Evolutionary conservation across 192 early-diverging fungal species (phyloP), one percentile per base, ranked within the genome.

Genomic region (Podila verticillata): DNA sequence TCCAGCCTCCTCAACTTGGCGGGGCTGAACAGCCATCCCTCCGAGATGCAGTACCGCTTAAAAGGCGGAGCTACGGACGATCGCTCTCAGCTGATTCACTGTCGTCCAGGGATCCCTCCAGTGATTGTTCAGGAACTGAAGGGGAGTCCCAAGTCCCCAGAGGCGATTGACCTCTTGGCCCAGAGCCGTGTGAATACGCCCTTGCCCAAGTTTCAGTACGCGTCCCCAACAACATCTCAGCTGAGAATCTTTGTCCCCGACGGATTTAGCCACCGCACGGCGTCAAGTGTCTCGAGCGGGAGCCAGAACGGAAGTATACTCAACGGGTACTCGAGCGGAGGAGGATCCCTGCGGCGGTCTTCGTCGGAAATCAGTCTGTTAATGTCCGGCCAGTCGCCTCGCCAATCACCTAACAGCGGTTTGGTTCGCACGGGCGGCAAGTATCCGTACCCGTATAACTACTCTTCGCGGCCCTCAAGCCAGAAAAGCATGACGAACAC

Each of bases 221-320:
- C 77, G 0, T 80, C 77, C 15, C 77, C 77, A 2, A 80, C 69
- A 22, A 49, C 61, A 15, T 80, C 77, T 4, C 77, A 80, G 59
- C 63, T 80, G n/a, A 64, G 61, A 5, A 72, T 80, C 36, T 54
- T 80, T 63, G 70, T 80, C n/a, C 70, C 77, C 0, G 77, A 80
- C 10, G 56, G 12, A 4, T 47, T 57, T 19, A 54, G 24, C 13
- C 29, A 32, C n/a, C 26, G 39, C 56, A 8, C 24, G 39, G 32
- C 51, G 48, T 57, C 49, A 32, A 61, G 19, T 17, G 34, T 62
- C 12, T 57, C 63, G 12, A 63, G 65, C 22, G 63, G 64, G 1
- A 65, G 67, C 13, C 75, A 29, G 15, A 35, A 57, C 24, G 44
- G 70, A 3, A 72, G 70, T 57, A 13, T 68, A 4, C 59, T 36